Conservation (phyloP, 805 yeast species). For the Sugiyamaella mastotermitis region DNA sequence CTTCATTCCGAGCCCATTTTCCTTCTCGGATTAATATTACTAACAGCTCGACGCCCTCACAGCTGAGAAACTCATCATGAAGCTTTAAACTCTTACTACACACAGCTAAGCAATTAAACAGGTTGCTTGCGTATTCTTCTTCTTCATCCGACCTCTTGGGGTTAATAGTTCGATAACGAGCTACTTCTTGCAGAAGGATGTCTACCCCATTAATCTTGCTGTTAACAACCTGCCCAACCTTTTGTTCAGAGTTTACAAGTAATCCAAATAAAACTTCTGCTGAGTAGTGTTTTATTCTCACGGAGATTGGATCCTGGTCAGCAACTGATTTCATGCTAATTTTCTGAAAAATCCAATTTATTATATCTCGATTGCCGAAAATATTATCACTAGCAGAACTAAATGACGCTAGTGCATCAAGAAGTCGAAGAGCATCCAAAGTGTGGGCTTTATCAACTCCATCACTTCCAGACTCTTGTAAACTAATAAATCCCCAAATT, state of each 20-base stretch:
- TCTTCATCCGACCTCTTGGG: constrained; percentile 10
- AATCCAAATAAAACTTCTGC: constrained; percentile 2
- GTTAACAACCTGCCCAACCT: background rate
- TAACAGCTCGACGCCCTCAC: constrained; percentile 21
- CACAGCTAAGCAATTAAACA: constrained; percentile 5
- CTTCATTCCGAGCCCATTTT: constrained; percentile 7
- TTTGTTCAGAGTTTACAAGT: background rate
- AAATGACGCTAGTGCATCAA: background rate
- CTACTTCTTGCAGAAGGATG: constrained; percentile 8
- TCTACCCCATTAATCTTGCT: constrained; percentile 2
- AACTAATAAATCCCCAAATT: background rate
- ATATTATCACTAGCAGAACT: background rate
- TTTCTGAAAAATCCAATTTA: constrained; percentile 2
- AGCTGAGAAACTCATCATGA: constrained; percentile 11
- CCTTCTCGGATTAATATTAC: constrained; percentile 11
- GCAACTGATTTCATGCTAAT: background rate
- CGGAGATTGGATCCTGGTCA: background rate
- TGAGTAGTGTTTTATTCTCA: too few relatives aligned
- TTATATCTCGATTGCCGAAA: background rate
- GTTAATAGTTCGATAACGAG: constrained; percentile 5
- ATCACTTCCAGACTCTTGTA: background rate
- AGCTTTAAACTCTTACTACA: constrained; percentile 1
- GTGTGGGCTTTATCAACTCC: background rate
- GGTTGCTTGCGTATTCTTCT: constrained; percentile 14
- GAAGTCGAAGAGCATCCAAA: constrained; percentile 1